Percentiles rank a stretch among this genome's conserved stretches.
Evolutionary conservation across 2,329 filamentous ascomycete species (phyloP).

Genomic region (Aphanoascus verrucosus): DNA sequence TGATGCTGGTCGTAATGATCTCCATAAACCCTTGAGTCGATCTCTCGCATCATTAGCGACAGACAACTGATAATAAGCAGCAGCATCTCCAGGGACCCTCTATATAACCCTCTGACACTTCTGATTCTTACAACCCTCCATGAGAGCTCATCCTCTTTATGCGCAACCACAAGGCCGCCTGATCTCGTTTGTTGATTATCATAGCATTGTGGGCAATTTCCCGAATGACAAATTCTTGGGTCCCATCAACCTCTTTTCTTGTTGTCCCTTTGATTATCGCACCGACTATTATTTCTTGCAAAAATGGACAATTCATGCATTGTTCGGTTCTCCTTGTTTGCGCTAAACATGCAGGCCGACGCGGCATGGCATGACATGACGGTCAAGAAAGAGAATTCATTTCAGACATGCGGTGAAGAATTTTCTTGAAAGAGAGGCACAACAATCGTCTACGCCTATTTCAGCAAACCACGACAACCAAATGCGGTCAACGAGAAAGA

Average conservation of each 20-base stretch:
- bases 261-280: background rate
- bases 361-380: constrained; percentile 4
- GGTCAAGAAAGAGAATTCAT: background rate
- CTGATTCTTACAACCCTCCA: background rate
- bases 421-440: background rate
- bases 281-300: background rate
- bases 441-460: no score
- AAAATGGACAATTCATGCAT: constrained; percentile 4
- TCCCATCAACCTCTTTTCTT: constrained; percentile 2
- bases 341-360: constrained; percentile 8
- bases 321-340: background rate
- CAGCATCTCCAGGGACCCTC: background rate
- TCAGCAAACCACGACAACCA: background rate
- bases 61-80: background rate
- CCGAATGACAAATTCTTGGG: constrained; percentile 7
- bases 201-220: background rate
- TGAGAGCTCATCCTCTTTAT: background rate
- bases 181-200: background rate
- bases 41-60: background rate
- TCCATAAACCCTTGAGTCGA: constrained; percentile 1
- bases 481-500: background rate
- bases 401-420: constrained; percentile 8
- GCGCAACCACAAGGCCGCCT: background rate
- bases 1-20: background rate
- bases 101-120: background rate